Conservation (phyloP, 2,329 filamentous ascomycete genomes). For the Volutella citrinella region DNA sequence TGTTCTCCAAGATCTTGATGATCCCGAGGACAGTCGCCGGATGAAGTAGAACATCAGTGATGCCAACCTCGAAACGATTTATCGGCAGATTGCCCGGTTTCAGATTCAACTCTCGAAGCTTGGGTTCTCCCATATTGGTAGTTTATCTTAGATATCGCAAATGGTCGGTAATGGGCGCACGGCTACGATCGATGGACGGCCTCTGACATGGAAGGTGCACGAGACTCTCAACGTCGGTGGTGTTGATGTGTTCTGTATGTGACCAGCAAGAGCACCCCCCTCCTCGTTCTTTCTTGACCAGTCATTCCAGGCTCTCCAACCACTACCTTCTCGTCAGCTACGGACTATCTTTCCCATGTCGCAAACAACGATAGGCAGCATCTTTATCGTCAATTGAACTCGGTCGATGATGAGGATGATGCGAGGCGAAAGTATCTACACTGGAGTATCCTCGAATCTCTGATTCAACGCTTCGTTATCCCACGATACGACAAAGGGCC, state of each 20-base stretch:
- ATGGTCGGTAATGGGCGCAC: neutral
- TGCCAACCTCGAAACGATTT: neutral
- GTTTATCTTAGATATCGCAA: constrained; percentile 1
- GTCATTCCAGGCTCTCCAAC: constrained; percentile 1
- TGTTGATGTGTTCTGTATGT: constrained; percentile 3
- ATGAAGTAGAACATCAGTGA: constrained; percentile 3
- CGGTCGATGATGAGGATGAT: constrained; percentile 5
- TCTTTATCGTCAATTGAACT: constrained; percentile 3
- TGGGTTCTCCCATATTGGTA: constrained; percentile 4
- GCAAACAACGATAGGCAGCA: constrained; percentile 2
- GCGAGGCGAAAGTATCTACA: constrained; percentile 3
- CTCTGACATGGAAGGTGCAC: constrained; percentile 3
- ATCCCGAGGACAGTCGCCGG: neutral
- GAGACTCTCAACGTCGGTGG: constrained; percentile 1
- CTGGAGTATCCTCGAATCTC: neutral
- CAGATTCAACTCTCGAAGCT: constrained; percentile 1
- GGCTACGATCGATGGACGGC: constrained; percentile 1
- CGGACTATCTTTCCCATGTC: constrained; percentile 5
- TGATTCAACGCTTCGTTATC: neutral
- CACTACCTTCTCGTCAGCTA: constrained; percentile 1
- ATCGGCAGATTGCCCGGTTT: constrained; percentile 2
- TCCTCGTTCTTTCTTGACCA: neutral
- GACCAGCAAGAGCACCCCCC: no score
- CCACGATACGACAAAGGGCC: neutral
- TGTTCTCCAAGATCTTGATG: constrained; percentile 2